Evolutionary conservation across 163 green algal species (phyloP), one percentile per base, ranked within the genome.

Genomic region (Chlamydomonas reinhardtii): DNA sequence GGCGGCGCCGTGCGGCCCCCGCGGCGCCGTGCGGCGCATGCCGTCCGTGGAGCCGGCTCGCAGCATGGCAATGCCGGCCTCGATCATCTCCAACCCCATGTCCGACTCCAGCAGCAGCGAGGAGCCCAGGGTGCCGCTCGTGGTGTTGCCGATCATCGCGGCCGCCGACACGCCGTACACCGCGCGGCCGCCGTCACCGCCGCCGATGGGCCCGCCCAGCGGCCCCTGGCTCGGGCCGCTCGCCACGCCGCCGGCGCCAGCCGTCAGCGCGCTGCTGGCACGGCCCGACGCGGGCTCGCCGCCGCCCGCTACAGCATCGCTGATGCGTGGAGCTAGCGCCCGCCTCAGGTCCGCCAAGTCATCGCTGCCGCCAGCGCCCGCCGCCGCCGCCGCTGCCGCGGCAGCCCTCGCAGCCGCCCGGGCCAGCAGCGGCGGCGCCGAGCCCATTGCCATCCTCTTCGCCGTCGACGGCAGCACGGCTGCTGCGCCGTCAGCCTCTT

Each of bases 71-170:
- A 84, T 56, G 5, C 76, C 76, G 24, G 76, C 76, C 0, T 84
- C 76, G 5, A 84, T 32, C 64, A 84, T 84, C 64, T 84, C 76
- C 37, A 19, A 48, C 35, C 35, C 76, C 76, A 84, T 84, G 62
- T 65, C 76, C 34, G n/a, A 65, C 64, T 65, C 76, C 2, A 74
- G 27, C 29, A 84, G 37, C 24, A 74, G 27, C 9, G 75, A 83
- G 5, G 61, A 73, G 27, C 62, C 62, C 4, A 66, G 24, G 48
- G 48, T 56, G 48, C 48, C 48, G 48, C 48, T 56, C 8, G 39
- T 48, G 48, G 48, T 56, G 54, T 54, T 27, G 29, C 25, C 24
- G 73, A 69, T 69, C 52, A 32, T n/a, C n/a, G n/a, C n/a, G n/a
- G n/a, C 27, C 6, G 27, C 29, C 43, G 39, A n/a, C 24, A 12